phyloP scores from a whole-genome alignment of 129 eudicot genomes.

The Oenanthe sinensis region DNA sequence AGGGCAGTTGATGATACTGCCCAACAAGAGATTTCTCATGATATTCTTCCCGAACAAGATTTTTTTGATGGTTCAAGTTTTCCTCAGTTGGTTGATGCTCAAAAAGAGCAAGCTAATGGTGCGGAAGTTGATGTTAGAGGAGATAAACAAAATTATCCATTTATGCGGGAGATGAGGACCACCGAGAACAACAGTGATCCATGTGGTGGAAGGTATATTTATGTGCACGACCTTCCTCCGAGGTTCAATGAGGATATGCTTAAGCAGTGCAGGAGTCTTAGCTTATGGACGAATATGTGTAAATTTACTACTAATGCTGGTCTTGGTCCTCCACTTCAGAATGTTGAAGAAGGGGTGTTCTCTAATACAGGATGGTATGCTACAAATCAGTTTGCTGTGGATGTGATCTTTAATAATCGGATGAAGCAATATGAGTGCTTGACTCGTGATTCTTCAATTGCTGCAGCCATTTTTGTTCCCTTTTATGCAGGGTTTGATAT shows the following conservation, averaged over 20 bases:
- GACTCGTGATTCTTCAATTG: constrained; percentile 72
- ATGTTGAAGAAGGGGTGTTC: constrained; percentile 69
- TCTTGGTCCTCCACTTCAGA: constrained; percentile 76
- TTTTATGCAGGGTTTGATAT: constrained; percentile 87
- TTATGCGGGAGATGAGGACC: constrained; percentile 56
- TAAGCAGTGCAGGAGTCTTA: constrained; percentile 59
- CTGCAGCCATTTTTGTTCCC: constrained; percentile 87
- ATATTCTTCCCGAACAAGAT: neutral
- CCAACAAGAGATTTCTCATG: neutral
- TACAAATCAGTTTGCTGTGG: constrained; percentile 80
- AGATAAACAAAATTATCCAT: constrained; percentile 29
- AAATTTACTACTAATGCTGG: constrained; percentile 54
- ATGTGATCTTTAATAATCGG: constrained; percentile 64
- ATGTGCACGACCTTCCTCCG: constrained; percentile 77
- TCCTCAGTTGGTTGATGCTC: neutral
- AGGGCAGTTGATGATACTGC: neutral
- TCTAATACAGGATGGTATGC: constrained; percentile 70
- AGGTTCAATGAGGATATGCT: constrained; percentile 75
- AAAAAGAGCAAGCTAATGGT: neutral
- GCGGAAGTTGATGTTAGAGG: neutral
- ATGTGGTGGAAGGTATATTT: constrained; percentile 80
- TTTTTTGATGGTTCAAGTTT: neutral
- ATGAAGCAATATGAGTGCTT: constrained; percentile 92
- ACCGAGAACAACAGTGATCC: constrained; percentile 69
- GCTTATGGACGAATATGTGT: constrained; percentile 78